Evolutionary conservation across 2,329 filamentous ascomycete genomes (phyloP), one percentile per base, ranked within the genome.

Genomic region (Diaporthe sp.): DNA sequence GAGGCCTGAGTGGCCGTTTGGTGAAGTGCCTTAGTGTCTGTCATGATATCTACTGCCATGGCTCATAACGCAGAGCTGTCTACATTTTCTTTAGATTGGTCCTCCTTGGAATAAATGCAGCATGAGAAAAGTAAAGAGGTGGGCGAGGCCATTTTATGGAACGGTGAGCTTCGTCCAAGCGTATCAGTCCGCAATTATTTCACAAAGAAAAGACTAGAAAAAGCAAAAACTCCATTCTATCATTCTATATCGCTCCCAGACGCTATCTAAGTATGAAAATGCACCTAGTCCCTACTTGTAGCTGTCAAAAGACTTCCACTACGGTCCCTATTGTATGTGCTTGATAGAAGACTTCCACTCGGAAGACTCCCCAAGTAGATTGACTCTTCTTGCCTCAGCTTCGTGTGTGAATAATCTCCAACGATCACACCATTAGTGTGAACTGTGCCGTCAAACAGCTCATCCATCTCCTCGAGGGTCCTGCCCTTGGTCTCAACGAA

Each of bases 401-500:
- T 61, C 2, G 58, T 30, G 35, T 45, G 58, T 3, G 58, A 61
- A 42, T 42, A 9, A 0, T 42, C 12, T 13, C 38, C n/a, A 1
- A 61, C n/a, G 42, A 42, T 25, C 38, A 42, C 35, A 19, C 38
- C n/a, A 13, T 28, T 6, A 12, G 7, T 40, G 13, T 42, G 35
- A 42, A 42, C 57, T n/a, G 57, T 61, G 13, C 35, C 57, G 35
- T 61, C 57, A 19, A 61, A 61, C 22, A 61, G 35, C 35, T 40
- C 57, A 5, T 61, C 57, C 57, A 61, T 61, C 35, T 61, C 57
- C n/a, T 61, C 57, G 5, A 61, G 57, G 35, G 57, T 61, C 57
- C 57, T 28, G n/a, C 57, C 57, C 57, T 61, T 61, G 1, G 57
- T 61, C 57, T 61, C 57, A 3, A 61, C 57, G 12, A 61, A 61